These are phyloP conservation scores for Helicostylum pulchrum DNA, from an alignment of 192 early-diverging fungal genomes.

Conservation along the genomic window DNA sequence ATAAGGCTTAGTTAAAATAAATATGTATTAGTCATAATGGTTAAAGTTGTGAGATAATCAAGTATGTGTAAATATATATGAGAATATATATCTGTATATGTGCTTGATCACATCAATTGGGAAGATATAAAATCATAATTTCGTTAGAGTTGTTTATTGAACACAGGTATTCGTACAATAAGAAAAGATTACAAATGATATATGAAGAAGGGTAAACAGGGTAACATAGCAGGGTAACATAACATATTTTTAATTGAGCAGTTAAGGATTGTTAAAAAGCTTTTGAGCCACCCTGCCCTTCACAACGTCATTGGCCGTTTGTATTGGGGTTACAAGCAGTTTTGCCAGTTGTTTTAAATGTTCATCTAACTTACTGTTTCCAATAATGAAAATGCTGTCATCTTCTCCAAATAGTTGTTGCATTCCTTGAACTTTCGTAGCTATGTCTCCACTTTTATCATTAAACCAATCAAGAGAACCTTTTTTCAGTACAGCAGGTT, in stretches of 20 bases:
- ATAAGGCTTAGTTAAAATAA: too few relatives aligned
- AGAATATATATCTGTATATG: too few relatives aligned
- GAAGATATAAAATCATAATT: too few relatives aligned
- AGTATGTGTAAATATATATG: too few relatives aligned
- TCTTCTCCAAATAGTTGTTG: conserved; percentile 4
- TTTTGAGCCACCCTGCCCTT: background rate
- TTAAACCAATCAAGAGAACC: background rate
- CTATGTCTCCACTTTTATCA: background rate
- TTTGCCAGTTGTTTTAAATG: conserved; percentile 7
- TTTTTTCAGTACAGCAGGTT: conserved; percentile 3
- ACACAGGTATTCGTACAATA: background rate
- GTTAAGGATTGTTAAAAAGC: background rate
- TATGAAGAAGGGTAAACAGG: background rate
- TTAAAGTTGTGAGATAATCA: too few relatives aligned
- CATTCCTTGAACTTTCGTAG: background rate
- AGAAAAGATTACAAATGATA: background rate
- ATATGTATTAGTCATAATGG: too few relatives aligned
- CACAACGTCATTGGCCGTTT: background rate
- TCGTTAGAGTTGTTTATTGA: too few relatives aligned
- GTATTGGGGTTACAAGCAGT: background rate
- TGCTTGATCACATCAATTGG: too few relatives aligned
- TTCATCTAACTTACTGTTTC: conserved; percentile 2
- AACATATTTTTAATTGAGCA: too few relatives aligned
- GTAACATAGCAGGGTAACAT: too few relatives aligned
- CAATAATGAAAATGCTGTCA: conserved; percentile 1